phyloP scores from a whole-genome alignment of 176 grass and related monocot species.

The Juncus effusus region DNA sequence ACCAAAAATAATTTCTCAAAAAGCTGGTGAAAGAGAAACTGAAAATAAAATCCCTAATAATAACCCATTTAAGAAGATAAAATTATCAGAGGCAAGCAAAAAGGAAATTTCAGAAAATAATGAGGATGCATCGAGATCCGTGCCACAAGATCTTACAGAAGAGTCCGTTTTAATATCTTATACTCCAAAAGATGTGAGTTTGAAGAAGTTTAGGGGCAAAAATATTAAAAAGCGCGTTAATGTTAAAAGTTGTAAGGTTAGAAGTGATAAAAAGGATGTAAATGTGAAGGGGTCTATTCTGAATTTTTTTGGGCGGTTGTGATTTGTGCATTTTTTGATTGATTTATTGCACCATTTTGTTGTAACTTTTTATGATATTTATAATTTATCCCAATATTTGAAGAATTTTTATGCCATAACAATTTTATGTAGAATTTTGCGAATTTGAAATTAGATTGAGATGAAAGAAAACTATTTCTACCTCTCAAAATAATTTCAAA shows the following conservation, averaged over 20 bases:
- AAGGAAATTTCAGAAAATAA: neutral
- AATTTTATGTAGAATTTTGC: too few species aligned
- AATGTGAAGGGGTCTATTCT: constrained; percentile 38
- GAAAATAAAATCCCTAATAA: constrained; percentile 43
- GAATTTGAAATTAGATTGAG: too few species aligned
- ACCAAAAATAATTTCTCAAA: constrained; percentile 13
- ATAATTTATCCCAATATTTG: neutral
- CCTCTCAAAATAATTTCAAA: too few species aligned
- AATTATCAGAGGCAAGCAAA: constrained; percentile 20
- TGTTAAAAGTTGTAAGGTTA: constrained; percentile 4
- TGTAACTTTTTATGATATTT: neutral
- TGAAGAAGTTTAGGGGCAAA: constrained; percentile 26
- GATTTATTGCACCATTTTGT: neutral
- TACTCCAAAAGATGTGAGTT: neutral
- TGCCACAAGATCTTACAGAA: constrained; percentile 23
- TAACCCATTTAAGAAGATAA: constrained; percentile 89
- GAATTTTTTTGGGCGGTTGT: constrained; percentile 43
- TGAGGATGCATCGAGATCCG: constrained; percentile 13
- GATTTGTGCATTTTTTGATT: neutral
- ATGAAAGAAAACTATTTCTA: too few species aligned
- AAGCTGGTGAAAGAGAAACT: constrained; percentile 19
- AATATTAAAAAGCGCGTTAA: constrained; percentile 18
- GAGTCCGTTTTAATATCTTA: constrained; percentile 18
- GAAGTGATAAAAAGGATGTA: constrained; percentile 14
- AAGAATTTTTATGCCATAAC: neutral